phyloP scores from a whole-genome alignment of 768 basidiomycete species.

The Tylopilus sp. region DNA sequence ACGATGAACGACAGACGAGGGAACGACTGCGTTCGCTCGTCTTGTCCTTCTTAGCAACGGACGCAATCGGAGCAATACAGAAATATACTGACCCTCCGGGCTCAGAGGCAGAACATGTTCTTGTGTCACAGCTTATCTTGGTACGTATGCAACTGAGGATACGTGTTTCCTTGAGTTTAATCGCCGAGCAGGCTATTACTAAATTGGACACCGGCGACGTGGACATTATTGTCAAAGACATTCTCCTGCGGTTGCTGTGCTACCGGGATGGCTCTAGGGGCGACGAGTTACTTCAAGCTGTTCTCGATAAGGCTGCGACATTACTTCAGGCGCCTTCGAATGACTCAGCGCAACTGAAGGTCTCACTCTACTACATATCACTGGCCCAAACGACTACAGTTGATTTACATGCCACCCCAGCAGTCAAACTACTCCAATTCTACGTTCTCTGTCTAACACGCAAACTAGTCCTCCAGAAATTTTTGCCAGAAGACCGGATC shows the following conservation, averaged over 20 bases:
- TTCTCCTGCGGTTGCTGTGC: conserved; percentile 49
- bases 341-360: conserved; percentile 33
- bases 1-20: conserved; percentile 55
- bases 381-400: conserved; percentile 43
- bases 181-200: conserved; percentile 43
- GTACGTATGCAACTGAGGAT: conserved; percentile 34
- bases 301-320: conserved; percentile 37
- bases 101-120: conserved; percentile 44
- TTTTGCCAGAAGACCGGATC: conserved; percentile 41
- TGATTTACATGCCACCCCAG: conserved; percentile 39
- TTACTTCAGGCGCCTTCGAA: conserved; percentile 31
- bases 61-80: conserved; percentile 46
- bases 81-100: conserved; percentile 41
- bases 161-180: conserved; percentile 1
- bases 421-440: conserved; percentile 49
- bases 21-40: conserved; percentile 58
- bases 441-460: conserved; percentile 43
- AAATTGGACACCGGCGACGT: conserved; percentile 41
- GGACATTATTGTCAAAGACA: conserved; percentile 47
- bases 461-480: conserved; percentile 46
- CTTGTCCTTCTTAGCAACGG: conserved; percentile 52
- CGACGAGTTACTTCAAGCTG: conserved; percentile 36
- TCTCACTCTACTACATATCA: conserved; percentile 43
- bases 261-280: conserved; percentile 38
- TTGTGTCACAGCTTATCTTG: conserved; percentile 47